These are phyloP conservation scores for Lactifluus volemus DNA, from an alignment of 768 basidiomycete genomes.

Conservation along the genomic window DNA sequence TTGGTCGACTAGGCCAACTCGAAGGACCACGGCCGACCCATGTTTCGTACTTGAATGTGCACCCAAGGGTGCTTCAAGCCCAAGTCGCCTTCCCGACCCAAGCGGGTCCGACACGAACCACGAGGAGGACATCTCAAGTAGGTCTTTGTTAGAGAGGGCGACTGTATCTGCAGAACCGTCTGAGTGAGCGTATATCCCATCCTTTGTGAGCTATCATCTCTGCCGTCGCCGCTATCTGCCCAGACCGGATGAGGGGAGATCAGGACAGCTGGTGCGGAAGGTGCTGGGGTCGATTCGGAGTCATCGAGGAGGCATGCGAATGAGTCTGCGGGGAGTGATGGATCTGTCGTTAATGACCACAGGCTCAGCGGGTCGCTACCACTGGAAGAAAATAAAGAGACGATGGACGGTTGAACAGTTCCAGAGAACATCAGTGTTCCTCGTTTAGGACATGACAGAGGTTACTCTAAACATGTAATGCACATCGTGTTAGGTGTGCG, in stretches of 20 bases:
- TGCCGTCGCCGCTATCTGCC: conserved; percentile 18
- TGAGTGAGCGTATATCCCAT: conserved; percentile 40
- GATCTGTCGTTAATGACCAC: conserved; percentile 43
- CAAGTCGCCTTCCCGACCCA: conserved; percentile 28
- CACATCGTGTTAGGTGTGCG: too few species aligned
- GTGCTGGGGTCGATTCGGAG: conserved; percentile 38
- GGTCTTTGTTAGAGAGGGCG: conserved; percentile 59
- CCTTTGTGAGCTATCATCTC: conserved; percentile 25
- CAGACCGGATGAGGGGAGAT: conserved; percentile 34
- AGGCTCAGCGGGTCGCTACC: conserved; percentile 51
- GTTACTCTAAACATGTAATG: too few species aligned
- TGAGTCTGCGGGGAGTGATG: conserved; percentile 48
- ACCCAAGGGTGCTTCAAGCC: conserved; percentile 66
- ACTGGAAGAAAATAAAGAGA: conserved; percentile 75
- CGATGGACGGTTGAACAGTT: conserved; percentile 48
- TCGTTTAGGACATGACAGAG: too few species aligned
- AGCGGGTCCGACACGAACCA: not conserved
- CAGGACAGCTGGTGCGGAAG: conserved; percentile 37
- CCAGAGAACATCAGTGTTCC: conserved; percentile 41
- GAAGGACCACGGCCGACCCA: conserved; percentile 63
- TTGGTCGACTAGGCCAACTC: conserved; percentile 65
- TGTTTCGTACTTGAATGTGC: conserved; percentile 62
- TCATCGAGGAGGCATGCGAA: conserved; percentile 59
- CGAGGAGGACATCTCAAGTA: conserved; percentile 55
- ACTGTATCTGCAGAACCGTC: conserved; percentile 72